Percentiles rank a stretch among this genome's conserved stretches.
These are phyloP conservation scores for Daedaleopsis nitida DNA, from an alignment of 768 basidiomycete species.

Conservation along the genomic window DNA sequence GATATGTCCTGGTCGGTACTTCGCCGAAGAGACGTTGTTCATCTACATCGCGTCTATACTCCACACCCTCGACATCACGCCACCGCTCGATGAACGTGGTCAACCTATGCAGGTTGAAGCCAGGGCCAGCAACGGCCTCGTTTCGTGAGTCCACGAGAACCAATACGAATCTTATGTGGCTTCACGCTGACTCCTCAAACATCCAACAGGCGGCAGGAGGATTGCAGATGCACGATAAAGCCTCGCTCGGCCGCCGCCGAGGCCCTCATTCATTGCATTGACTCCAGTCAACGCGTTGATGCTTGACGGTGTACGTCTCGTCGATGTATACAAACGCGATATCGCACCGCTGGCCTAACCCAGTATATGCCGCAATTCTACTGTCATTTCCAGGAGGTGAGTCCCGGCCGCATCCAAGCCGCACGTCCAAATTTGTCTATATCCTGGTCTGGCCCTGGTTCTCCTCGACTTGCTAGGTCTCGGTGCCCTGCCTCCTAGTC, in stretches of 20 bases:
- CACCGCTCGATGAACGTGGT: neutral
- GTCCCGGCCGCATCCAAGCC: no score
- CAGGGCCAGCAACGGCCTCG: neutral
- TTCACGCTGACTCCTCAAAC: neutral
- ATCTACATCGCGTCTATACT: constrained; percentile 14
- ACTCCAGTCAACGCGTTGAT: no score
- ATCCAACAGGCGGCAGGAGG: neutral
- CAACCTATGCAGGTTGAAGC: constrained; percentile 10
- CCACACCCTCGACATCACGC: constrained; percentile 7
- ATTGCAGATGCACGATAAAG: neutral
- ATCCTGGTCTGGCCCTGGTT: no score
- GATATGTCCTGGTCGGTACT: constrained; percentile 9
- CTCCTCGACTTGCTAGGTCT: no score
- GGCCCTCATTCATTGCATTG: neutral
- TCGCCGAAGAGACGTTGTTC: constrained; percentile 8
- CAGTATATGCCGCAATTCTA: no score
- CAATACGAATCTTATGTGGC: no score
- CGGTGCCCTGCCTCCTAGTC: no score
- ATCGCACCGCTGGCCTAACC: no score
- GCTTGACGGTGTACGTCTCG: no score
- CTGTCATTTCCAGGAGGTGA: no score
- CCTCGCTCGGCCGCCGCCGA: neutral
- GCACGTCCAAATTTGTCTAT: no score
- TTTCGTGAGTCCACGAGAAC: neutral
- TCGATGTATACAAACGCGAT: no score